phyloP scores from a whole-genome alignment of 768 basidiomycete genomes.

The Favolaschia claudopus region DNA sequence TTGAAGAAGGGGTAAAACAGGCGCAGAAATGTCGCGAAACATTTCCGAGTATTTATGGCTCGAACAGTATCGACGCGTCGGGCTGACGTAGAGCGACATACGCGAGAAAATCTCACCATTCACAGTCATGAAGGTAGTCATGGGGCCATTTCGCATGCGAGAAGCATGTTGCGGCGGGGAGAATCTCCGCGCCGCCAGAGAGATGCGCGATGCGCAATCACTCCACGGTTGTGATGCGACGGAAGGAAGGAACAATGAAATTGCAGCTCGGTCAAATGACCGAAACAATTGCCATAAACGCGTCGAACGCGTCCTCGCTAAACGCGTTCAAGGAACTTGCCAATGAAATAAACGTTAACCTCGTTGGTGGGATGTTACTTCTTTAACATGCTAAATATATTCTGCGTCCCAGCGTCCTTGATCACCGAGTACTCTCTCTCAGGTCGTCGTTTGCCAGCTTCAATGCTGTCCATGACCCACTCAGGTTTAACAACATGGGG shows the following conservation, averaged over 20 bases:
- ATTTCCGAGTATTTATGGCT: conserved; percentile 8
- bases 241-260: too few species aligned
- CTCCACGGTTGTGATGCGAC: too few species aligned
- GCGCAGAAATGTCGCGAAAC: neutral
- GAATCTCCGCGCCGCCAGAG: too few species aligned
- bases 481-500: conserved; percentile 74
- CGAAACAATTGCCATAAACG: too few species aligned
- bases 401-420: conserved; percentile 45
- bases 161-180: too few species aligned
- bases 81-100: conserved; percentile 10
- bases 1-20: neutral
- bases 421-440: conserved; percentile 68
- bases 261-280: too few species aligned
- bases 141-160: too few species aligned
- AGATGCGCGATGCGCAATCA: too few species aligned
- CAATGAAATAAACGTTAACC: neutral
- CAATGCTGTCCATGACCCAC: conserved; percentile 77
- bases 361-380: conserved; percentile 5
- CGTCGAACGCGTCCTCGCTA: neutral
- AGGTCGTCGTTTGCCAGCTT: conserved; percentile 61
- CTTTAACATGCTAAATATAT: conserved; percentile 46
- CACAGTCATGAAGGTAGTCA: too few species aligned
- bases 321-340: too few species aligned
- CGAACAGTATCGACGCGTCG: neutral
- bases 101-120: neutral